Evolutionary conservation across 371 early-diverging fungal species (phyloP).

Genomic region (Mucor plumbeus): DNA sequence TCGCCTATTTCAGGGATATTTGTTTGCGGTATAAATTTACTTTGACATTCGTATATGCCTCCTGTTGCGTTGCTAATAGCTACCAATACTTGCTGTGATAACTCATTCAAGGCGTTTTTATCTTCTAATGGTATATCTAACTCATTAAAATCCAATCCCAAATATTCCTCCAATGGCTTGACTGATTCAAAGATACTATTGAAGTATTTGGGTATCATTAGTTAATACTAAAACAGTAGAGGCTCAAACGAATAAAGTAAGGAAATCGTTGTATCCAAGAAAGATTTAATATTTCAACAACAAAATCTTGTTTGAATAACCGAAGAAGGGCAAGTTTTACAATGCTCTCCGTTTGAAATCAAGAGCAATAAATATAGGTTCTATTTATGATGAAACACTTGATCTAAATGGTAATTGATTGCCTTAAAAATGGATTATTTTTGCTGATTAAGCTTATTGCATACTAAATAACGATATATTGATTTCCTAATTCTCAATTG

Average conservation of each 20-base stretch:
- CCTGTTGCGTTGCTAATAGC: background rate
- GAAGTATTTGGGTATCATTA: constrained; percentile 6
- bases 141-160: background rate
- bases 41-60: background rate
- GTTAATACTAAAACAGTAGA: background rate
- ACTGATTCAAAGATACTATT: background rate
- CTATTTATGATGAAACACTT: no score
- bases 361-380: no score
- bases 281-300: background rate
- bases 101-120: constrained; percentile 2
- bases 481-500: background rate
- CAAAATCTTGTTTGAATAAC: background rate
- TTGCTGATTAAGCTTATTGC: background rate
- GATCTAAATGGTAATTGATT: no score
- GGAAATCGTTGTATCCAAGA: no score
- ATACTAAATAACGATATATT: background rate
- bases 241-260: no score
- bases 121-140: background rate
- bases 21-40: background rate
- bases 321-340: background rate
- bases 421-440: background rate
- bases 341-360: no score
- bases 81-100: background rate
- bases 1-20: no score
- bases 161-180: constrained; percentile 5